Evolutionary conservation across 106 monocot species (phyloP), one percentile per base, ranked within the genome.

Genomic region (Acorus gramineus): DNA sequence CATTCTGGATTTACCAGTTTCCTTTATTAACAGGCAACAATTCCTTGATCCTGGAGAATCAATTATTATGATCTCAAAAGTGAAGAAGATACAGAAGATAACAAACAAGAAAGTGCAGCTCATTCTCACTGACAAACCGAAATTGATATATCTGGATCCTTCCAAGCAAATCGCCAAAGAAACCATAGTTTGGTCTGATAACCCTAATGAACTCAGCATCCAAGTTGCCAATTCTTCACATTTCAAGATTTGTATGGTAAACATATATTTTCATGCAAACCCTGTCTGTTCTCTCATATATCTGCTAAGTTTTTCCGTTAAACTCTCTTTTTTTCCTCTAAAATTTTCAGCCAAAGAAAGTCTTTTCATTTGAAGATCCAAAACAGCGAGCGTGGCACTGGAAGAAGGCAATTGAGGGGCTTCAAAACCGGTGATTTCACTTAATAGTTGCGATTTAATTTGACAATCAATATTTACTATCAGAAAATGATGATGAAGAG

Each of bases 101-200:
- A 81, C 80, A 62, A 86, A 73, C 73, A 99, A 92, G 78, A 99
- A 99, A 77, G 92, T 99, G 14, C 85, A 92, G 58, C 79, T 98
- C 50, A 88, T 98, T 53, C 83, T 98, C 56, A 98, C 98, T 8
- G 79, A 92, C 75, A 98, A 81, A 66, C 85, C 85, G 10, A 92
- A 84, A 65, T 63, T 99, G 59, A 81, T 89, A 56, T 83, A 65
- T 55, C 73, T 99, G 4, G 79, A 89, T 65, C 78, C 85, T 55
- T 75, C 76, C 53, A 92, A 82, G 66, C 55, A 84, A 79, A 64
- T 70, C 64, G 78, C 73, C 9, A 92, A 80, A 53, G 57, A 65
- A 49, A 81, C 74, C 48, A 79, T 99, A 11, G 69, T 99, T n/a
- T 99, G 88, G 89, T 92, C 92, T 14, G 76, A 79, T 68, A 82